Conservation (phyloP, 2,329 filamentous ascomycete species). For the Microdochium nivale region DNA sequence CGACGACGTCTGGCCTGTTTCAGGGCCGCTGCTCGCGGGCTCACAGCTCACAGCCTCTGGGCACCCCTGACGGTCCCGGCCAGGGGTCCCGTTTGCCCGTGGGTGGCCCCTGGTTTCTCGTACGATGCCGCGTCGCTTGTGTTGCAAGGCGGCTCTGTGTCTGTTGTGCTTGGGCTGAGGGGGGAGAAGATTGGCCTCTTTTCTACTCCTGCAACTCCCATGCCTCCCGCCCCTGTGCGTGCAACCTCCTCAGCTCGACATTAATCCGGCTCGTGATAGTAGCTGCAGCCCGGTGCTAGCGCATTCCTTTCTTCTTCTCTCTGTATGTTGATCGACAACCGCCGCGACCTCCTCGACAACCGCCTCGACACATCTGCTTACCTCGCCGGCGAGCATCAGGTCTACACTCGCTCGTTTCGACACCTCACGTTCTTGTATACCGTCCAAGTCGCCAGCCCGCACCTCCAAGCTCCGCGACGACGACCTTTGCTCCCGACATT, state of each 20-base stretch:
- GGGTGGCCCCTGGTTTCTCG: background rate
- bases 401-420: background rate
- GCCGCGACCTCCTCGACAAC: background rate
- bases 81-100: background rate
- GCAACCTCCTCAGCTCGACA: background rate
- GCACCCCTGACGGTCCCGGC: background rate
- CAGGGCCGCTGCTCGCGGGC: background rate
- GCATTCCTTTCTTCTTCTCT: background rate
- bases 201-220: conserved; percentile 1
- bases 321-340: background rate
- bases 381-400: background rate
- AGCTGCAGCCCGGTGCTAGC: background rate
- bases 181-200: background rate
- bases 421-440: background rate
- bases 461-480: background rate
- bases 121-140: background rate
- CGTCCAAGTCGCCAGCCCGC: background rate
- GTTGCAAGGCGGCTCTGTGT: too few relatives aligned
- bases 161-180: background rate
- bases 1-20: background rate
- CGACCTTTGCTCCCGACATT: background rate
- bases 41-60: background rate
- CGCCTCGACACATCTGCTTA: background rate
- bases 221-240: background rate
- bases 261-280: background rate